Evolutionary conservation across 2,329 filamentous ascomycete genomes (phyloP).

Genomic region (Dichotomopilus funicola): DNA sequence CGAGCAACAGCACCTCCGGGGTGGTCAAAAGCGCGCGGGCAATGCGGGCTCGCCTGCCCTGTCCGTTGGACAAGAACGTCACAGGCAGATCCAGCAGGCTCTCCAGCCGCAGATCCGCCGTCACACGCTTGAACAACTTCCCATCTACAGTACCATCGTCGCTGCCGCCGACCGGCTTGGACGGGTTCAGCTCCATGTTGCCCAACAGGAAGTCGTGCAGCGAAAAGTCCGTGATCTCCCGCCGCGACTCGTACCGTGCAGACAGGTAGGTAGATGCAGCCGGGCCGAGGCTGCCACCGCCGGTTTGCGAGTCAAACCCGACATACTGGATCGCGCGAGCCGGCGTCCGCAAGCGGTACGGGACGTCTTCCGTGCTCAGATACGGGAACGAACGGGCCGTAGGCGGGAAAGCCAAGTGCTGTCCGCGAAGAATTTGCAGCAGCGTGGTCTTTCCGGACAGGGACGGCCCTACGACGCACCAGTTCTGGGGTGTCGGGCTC

Average conservation of each 20-base stretch:
- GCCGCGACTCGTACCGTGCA: slow-evolving; percentile 80
- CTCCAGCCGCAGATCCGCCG: slow-evolving; percentile 62
- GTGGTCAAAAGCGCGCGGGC: slow-evolving; percentile 73
- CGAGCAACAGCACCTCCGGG: slow-evolving; percentile 77
- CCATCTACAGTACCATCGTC: slow-evolving; percentile 45
- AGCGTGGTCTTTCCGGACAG: slow-evolving; percentile 76
- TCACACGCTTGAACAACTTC: slow-evolving; percentile 53
- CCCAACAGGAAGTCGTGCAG: slow-evolving; percentile 74
- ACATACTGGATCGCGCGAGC: slow-evolving; percentile 76
- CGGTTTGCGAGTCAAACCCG: slow-evolving; percentile 73
- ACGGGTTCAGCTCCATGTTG: slow-evolving; percentile 74
- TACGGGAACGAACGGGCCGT: slow-evolving; percentile 72
- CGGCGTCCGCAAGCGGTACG: slow-evolving; percentile 50
- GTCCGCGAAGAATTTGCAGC: slow-evolving; percentile 69
- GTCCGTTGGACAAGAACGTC: slow-evolving; percentile 86
- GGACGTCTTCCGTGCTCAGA: slow-evolving; percentile 57
- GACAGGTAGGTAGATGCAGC: slow-evolving; percentile 72
- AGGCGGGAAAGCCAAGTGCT: slow-evolving; percentile 69
- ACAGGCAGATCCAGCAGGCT: slow-evolving; percentile 73
- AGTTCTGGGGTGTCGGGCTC: slow-evolving; percentile 51
- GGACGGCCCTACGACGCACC: slow-evolving; percentile 78
- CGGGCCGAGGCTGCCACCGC: slow-evolving; percentile 44
- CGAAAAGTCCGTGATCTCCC: slow-evolving; percentile 83
- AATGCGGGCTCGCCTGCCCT: slow-evolving; percentile 80
- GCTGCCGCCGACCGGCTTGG: slow-evolving; percentile 36